Evolutionary conservation across 495 filamentous ascomycete genomes (phyloP), one percentile per base, ranked within the genome.

Genomic region (Usnea hakonensis): DNA sequence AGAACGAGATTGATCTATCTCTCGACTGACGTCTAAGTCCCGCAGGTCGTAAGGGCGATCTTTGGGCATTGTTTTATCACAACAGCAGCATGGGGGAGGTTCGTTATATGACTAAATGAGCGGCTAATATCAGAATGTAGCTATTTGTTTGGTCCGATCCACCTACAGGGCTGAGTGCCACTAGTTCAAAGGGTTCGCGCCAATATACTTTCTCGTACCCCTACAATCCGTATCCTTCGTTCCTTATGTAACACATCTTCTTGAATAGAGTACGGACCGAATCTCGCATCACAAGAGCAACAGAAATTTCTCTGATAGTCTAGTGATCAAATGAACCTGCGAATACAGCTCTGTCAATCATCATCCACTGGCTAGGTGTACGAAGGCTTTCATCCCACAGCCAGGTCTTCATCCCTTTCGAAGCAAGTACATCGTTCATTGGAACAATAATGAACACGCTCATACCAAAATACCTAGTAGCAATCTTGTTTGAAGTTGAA

Each of bases 11-110:
- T 57, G 60, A 14, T 57, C 60, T 37, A 7, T 28, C 40, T 62
- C 60, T 38, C 54, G n/a, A 37, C 19, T 62, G 21, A 6, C 9
- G 7, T 17, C 30, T 50, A 28, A 23, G n/a, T 57, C 50, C 48
- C 33, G 17, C 26, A 48, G 43, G 41, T 66, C 55, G 43, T 67
- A 58, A 33, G 54, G 28, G 44, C 17, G 53, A 58, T 37, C 13
- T 38, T 56, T 40, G 58, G 61, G 55, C 65, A 67, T 67, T 56
- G 37, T 64, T 2, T 30, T 17, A n/a, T n/a, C 5, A 28, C 28
- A 52, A 16, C 5, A 32, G 32, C 48, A 52, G 30, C 26, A 52
- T 19, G 26, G 23, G 5, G 32, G 48, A 32, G 23, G 23, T 50
- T 26, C 13, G 30, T 30, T 1, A 50, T 11, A 30, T 50, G 4